Conservation (phyloP, 305 asterid species). For the Andrographis paniculata region DNA sequence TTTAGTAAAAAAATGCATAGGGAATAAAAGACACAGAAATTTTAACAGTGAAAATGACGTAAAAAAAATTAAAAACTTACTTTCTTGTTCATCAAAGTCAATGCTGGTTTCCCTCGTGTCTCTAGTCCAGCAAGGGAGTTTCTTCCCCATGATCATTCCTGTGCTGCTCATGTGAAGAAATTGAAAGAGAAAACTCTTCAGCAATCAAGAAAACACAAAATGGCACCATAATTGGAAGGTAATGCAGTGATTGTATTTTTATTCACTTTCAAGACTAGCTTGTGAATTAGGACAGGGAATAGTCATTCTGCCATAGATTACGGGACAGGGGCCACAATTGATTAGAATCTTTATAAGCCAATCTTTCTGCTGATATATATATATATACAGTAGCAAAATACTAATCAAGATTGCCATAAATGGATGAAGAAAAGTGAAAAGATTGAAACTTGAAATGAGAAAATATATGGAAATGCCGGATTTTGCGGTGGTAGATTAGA, state of each 20-base stretch:
- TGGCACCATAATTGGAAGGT: too few species aligned
- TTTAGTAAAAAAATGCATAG: too few species aligned
- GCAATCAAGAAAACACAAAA: too few species aligned
- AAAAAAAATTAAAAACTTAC: constrained; percentile 37
- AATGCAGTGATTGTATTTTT: not conserved
- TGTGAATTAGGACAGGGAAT: constrained; percentile 3
- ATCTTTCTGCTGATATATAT: too few species aligned
- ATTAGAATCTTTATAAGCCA: too few species aligned
- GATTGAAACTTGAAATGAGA: not conserved
- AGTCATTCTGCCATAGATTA: constrained; percentile 8
- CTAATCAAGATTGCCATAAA: too few species aligned
- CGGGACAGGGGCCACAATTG: constrained; percentile 3
- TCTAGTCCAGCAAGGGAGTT: constrained; percentile 68
- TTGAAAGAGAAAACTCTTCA: not conserved
- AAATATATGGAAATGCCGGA: too few species aligned
- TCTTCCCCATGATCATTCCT: constrained; percentile 51
- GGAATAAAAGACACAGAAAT: too few species aligned
- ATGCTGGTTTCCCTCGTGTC: constrained; percentile 51
- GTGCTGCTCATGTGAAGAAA: constrained; percentile 16
- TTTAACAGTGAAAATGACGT: too few species aligned
- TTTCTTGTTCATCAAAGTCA: constrained; percentile 76
- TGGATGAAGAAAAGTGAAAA: too few species aligned
- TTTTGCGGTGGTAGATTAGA: too few species aligned
- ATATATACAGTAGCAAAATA: too few species aligned
- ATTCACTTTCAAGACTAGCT: not conserved